These are phyloP conservation scores for Arthroderma sp. DNA, from an alignment of 2,329 filamentous ascomycete genomes.

Conservation along the genomic window DNA sequence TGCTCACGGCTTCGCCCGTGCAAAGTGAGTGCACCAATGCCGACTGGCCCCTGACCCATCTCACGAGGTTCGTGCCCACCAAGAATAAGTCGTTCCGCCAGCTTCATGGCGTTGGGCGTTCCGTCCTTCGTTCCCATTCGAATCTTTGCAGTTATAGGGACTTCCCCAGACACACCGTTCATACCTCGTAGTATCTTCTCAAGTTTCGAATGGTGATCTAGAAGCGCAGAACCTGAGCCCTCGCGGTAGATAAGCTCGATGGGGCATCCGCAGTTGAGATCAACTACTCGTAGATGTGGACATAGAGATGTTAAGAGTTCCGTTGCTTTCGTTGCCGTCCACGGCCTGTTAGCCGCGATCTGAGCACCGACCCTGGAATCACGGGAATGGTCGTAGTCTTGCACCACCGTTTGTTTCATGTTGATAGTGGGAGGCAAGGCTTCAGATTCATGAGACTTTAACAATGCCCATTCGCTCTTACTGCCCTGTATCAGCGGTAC, in stretches of 20 bases:
- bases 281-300: constrained; percentile 76
- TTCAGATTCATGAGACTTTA: constrained; percentile 85
- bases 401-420: constrained; percentile 42
- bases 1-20: constrained; percentile 91
- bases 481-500: constrained; percentile 79
- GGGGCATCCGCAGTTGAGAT: constrained; percentile 93
- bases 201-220: constrained; percentile 77
- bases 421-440: constrained; percentile 56
- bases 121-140: constrained; percentile 77
- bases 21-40: constrained; percentile 87
- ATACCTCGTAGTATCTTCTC: constrained; percentile 93
- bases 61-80: constrained; percentile 61
- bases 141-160: constrained; percentile 90
- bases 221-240: constrained; percentile 78
- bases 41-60: constrained; percentile 55
- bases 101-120: constrained; percentile 63
- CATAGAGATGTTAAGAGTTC: constrained; percentile 65
- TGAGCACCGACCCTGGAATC: constrained; percentile 87
- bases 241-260: constrained; percentile 86
- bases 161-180: constrained; percentile 81
- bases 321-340: constrained; percentile 77
- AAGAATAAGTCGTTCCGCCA: constrained; percentile 71
- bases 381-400: constrained; percentile 66
- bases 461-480: constrained; percentile 84
- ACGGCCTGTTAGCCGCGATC: constrained; percentile 83